Evolutionary conservation across 331 rosid genomes (phyloP).

Genomic region (Erythrophleum ivorense): DNA sequence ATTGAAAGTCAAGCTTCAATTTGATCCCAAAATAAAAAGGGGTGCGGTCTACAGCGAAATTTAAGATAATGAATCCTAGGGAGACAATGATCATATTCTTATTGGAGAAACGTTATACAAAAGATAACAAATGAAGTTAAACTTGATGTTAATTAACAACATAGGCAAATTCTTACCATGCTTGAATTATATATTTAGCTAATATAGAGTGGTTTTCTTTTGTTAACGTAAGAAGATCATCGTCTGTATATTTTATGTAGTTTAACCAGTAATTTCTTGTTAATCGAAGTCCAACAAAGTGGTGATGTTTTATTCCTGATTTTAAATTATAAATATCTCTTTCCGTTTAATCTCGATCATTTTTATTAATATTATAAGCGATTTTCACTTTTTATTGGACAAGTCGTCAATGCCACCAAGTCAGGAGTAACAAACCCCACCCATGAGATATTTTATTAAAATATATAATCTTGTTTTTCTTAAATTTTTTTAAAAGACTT

Average conservation of each 20-base stretch:
- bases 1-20: slow-evolving; percentile 21
- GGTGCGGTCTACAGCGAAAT: slow-evolving; percentile 5
- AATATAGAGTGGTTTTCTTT: slow-evolving; percentile 1
- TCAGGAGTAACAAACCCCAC: slow-evolving; percentile 28
- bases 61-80: slow-evolving; percentile 6
- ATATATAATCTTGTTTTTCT: neutral
- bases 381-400: slow-evolving; percentile 3
- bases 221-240: neutral
- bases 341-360: neutral
- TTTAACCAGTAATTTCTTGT: neutral
- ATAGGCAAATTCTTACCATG: neutral
- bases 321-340: neutral
- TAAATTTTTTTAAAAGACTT: neutral
- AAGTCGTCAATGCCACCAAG: neutral
- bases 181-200: neutral
- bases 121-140: neutral
- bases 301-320: neutral
- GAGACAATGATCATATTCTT: neutral
- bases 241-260: slow-evolving; percentile 5
- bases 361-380: neutral
- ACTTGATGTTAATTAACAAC: neutral
- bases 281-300: neutral
- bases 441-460: slow-evolving; percentile 4
- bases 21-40: neutral
- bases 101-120: neutral